Evolutionary conservation across 2,329 filamentous ascomycete species (phyloP).

Genomic region (Didymella exigua): DNA sequence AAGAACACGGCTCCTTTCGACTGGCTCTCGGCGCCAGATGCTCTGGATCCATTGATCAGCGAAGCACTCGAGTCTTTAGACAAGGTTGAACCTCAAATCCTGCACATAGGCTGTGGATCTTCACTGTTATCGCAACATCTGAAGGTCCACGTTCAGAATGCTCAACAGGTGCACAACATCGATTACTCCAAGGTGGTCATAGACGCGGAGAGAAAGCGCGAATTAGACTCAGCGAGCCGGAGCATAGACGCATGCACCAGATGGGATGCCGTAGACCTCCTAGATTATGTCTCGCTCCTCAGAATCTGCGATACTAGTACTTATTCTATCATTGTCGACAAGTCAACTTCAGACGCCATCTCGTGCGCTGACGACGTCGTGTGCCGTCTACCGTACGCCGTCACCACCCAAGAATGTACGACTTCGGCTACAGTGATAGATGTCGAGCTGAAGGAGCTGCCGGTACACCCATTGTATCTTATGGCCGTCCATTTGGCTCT

Average conservation of each 20-base stretch:
- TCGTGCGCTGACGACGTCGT: conserved; percentile 44
- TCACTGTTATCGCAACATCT: conserved; percentile 47
- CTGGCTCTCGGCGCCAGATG: conserved; percentile 44
- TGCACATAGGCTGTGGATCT: conserved; percentile 50
- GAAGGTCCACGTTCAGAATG: conserved; percentile 35
- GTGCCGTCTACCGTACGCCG: conserved; percentile 39
- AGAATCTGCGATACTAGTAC: conserved; percentile 24
- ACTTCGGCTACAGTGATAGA: conserved; percentile 3
- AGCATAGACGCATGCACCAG: conserved; percentile 27
- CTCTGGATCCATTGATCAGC: conserved; percentile 37
- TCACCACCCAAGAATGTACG: conserved; percentile 17
- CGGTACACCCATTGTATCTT: conserved; percentile 47
- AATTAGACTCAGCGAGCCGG: conserved; percentile 10
- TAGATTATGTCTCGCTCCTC: conserved; percentile 42
- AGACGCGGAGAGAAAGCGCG: conserved; percentile 36
- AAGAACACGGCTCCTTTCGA: conserved; percentile 45
- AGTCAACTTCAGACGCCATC: conserved; percentile 48
- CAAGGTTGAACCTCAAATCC: conserved; percentile 30
- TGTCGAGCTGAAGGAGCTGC: conserved; percentile 11
- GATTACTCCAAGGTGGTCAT: conserved; percentile 48
- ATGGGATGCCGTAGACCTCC: conserved; percentile 44
- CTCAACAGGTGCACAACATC: conserved; percentile 46
- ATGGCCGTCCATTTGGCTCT: conserved; percentile 50
- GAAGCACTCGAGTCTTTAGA: conserved; percentile 25
- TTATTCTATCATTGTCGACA: conserved; percentile 47